Conservation (phyloP, 352 stramenopile species). For the Pythium plurisporium region DNA sequence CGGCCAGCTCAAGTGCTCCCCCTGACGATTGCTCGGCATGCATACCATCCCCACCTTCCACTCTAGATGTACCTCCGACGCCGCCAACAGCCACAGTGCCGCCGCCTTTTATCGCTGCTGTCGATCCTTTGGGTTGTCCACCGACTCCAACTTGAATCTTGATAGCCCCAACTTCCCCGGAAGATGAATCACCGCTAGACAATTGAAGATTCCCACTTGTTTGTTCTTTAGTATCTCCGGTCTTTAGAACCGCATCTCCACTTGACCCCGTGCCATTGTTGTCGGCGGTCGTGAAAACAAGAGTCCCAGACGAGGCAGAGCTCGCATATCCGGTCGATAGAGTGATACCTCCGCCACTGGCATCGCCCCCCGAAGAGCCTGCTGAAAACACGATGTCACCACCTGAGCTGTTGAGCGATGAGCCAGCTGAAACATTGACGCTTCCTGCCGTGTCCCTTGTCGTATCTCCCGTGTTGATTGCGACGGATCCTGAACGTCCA, state of each 20-base stretch:
- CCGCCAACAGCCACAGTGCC: conserved; percentile 8
- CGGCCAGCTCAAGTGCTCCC: conserved; percentile 37
- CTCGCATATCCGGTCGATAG: neutral
- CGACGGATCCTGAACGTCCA: conserved; percentile 34
- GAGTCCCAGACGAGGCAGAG: neutral
- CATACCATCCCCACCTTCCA: conserved; percentile 27
- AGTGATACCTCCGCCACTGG: conserved; percentile 16
- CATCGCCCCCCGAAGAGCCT: conserved; percentile 25
- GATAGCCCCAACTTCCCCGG: conserved; percentile 36
- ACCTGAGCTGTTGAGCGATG: conserved; percentile 33
- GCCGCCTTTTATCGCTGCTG: conserved; percentile 17
- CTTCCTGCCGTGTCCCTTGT: conserved; percentile 28
- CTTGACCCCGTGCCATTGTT: conserved; percentile 19
- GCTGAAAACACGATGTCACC: conserved; percentile 42
- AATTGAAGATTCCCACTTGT: conserved; percentile 9
- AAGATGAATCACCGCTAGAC: conserved; percentile 20
- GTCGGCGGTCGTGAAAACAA: neutral
- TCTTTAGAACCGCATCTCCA: conserved; percentile 44
- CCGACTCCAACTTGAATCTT: conserved; percentile 10
- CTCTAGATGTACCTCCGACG: conserved; percentile 22
- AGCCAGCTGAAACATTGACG: conserved; percentile 39
- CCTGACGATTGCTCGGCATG: conserved; percentile 36
- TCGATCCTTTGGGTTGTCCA: neutral
- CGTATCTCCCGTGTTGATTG: conserved; percentile 37
- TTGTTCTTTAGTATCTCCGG: conserved; percentile 33